Base-by-base conservation (phyloP, 2,329 filamentous ascomycete species). In the Diaporthe humulicola region DNA sequence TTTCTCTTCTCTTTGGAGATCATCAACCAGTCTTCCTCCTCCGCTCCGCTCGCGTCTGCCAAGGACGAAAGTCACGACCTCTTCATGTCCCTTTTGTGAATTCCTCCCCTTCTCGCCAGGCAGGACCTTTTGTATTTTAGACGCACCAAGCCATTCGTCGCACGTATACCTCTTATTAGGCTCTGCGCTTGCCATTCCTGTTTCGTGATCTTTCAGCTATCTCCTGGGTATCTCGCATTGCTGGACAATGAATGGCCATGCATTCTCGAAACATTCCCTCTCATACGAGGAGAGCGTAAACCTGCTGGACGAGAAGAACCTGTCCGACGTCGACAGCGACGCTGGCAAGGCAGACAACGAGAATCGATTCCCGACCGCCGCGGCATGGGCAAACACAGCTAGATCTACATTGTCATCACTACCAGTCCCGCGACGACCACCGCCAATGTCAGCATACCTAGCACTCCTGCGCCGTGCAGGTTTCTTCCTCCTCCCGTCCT, bases 401-500 rank as follows among this genome's bases (percentile, higher is more conserved):
- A 80, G 80, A 66, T 48, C 66, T 2, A 72, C 61, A 36, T 38
- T 74, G 25, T 58, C 48, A 17, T 73, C 25, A 33, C 28, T 75
- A 25, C 80, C 81, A 73, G 77, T 85, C 42, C 82, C 84, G 58
- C 85, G 83, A 82, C 81, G 81, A 19, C 77, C 73, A 36, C 71
- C 74, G 15, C 69, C 71, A 17, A 61, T 40, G 17, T 71, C 74
- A 10, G 50, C 57, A 30, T 76, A 70, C 58, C 54, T 61, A 4
- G 58, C 81, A n/a, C 77, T 83, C n/a, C 73, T 86, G 3, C 75
- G 86, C 67, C 85, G 85, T 19, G 78, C 81, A 33, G 79, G 79
- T 76, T 78, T 87, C 77, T 89, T 89, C 78, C 80, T 90, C 22
- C 80, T 88, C n/a, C 88, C 88, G n/a, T 88, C 86, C 80, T 90